Base-by-base conservation (phyloP, 768 basidiomycete species). In the Melanogaster broomeanus region DNA sequence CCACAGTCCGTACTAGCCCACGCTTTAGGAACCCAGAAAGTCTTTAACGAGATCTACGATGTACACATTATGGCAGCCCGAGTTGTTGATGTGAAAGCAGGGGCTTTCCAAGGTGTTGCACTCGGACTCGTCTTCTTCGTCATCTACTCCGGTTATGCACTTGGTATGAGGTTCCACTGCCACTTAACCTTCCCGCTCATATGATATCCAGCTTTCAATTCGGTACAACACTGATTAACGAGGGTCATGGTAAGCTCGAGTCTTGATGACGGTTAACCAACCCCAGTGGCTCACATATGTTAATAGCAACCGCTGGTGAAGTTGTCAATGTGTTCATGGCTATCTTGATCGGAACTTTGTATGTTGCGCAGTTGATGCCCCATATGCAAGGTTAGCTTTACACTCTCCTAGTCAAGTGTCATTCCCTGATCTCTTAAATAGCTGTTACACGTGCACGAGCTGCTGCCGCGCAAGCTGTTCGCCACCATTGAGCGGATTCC, bases 311-410 rank as follows among this genome's bases (percentile, higher is more conserved):
- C 39, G 74, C 87, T 9, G 94, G 93, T 11, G 60, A 76, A 15
- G 82, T 97, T 49, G 80, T 97, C 48, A 97, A 90, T 58, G 92
- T 93, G 39, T 82, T 95, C 69, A 71, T 91, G 58, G 78, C 90
- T 40, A 84, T 95, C 62, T 72, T 95, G 37, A 93, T 93, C 60
- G 94, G 93, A 61, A 90, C 92, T 2, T 95, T 98, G 77, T 93
- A 91, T 15, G 75, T 94, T 48, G 89, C 86, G 3, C 61, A 90
- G 62, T 72, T 97, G 48, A 88, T 89, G 1, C 96, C 96, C 2
- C 93, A 97, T 65, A 74, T 94, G 74, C 88, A 90, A 81, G 85
- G 87, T 84, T 44, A 30, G 71, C 49, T 28, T 25, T 19, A 18
- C 11, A 5, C 51, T 49, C 18, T 21, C 25, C 11, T 18, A 11